Percentiles rank a stretch among this genome's conserved stretches.
Evolutionary conservation across 371 early-diverging fungal genomes (phyloP).

Genomic region (Umbelopsis sp.): DNA sequence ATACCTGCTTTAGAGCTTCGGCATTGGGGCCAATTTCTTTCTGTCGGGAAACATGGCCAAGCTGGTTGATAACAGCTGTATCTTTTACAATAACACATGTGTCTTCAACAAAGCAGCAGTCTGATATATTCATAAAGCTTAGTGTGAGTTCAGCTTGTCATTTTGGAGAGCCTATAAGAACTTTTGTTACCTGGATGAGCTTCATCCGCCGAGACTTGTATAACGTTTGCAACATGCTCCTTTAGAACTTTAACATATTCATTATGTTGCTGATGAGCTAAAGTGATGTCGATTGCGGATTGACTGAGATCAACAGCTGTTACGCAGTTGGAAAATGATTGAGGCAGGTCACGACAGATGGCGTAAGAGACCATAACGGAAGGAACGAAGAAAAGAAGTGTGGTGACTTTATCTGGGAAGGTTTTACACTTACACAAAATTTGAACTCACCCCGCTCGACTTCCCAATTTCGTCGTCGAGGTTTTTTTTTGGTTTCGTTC

Average conservation of each 20-base stretch:
- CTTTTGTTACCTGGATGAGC: conserved; percentile 27
- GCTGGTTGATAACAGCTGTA: conserved; percentile 29
- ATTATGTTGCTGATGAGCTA: conserved; percentile 32
- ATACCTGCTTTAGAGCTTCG: conserved; percentile 26
- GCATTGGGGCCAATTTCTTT: conserved; percentile 31
- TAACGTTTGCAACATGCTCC: conserved; percentile 26
- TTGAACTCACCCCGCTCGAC: too few relatives aligned
- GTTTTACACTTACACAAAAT: too few relatives aligned
- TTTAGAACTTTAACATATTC: conserved; percentile 28
- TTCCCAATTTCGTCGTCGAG: too few relatives aligned
- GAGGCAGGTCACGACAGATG: conserved; percentile 30
- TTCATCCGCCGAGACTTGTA: conserved; percentile 30
- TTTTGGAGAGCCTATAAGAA: too few relatives aligned
- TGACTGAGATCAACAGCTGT: conserved; percentile 28
- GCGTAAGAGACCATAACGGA: conserved; percentile 19
- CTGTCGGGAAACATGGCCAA: conserved; percentile 34
- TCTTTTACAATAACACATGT: conserved; percentile 33
- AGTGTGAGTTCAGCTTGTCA: not conserved
- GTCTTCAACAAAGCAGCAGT: conserved; percentile 46
- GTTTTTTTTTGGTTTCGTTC: too few relatives aligned
- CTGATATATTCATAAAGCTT: not conserved
- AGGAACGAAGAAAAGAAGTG: not conserved
- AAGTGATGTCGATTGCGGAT: conserved; percentile 27
- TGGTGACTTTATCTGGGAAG: not conserved
- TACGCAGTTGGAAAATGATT: conserved; percentile 27